A percentile compares a stretch with the other conserved stretches of the same genome.
phyloP scores from a whole-genome alignment of 257 asterid genomes.

The Penstemon barbatus region DNA sequence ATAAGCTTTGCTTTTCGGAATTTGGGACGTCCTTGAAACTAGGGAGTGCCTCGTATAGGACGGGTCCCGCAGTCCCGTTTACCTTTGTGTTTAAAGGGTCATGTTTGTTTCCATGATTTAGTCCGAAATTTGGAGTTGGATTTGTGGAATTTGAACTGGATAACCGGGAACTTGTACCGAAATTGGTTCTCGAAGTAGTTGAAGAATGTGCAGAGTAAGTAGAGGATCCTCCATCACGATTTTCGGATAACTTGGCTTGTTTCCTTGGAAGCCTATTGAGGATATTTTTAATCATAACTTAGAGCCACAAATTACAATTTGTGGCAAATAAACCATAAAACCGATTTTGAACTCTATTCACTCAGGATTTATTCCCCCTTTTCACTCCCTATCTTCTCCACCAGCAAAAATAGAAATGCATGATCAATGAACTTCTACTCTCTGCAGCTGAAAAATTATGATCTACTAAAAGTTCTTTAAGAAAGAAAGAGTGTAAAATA shows the following conservation, averaged over 20 bases:
- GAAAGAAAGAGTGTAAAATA: neutral
- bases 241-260: conserved; percentile 60
- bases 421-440: conserved; percentile 20
- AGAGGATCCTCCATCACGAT: conserved; percentile 68
- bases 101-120: conserved; percentile 36
- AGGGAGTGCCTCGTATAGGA: conserved; percentile 70
- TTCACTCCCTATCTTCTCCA: conserved; percentile 32
- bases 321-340: conserved; percentile 26
- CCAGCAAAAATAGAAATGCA: conserved; percentile 22
- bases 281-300: conserved; percentile 72
- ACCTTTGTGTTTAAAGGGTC: conserved; percentile 38
- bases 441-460: conserved; percentile 27
- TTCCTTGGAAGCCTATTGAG: conserved; percentile 78
- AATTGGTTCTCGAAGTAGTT: conserved; percentile 46
- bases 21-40: conserved; percentile 77
- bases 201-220: conserved; percentile 44
- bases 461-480: conserved; percentile 34
- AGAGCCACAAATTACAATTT: conserved; percentile 31
- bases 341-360: conserved; percentile 19
- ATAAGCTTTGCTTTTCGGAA: conserved; percentile 72
- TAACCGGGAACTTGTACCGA: conserved; percentile 33
- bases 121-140: conserved; percentile 40
- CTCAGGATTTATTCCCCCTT: conserved; percentile 15
- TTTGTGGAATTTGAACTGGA: conserved; percentile 41
- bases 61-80: conserved; percentile 52